phyloP scores from a whole-genome alignment of 495 filamentous ascomycete species.

The Trichoderma asperelloides region DNA sequence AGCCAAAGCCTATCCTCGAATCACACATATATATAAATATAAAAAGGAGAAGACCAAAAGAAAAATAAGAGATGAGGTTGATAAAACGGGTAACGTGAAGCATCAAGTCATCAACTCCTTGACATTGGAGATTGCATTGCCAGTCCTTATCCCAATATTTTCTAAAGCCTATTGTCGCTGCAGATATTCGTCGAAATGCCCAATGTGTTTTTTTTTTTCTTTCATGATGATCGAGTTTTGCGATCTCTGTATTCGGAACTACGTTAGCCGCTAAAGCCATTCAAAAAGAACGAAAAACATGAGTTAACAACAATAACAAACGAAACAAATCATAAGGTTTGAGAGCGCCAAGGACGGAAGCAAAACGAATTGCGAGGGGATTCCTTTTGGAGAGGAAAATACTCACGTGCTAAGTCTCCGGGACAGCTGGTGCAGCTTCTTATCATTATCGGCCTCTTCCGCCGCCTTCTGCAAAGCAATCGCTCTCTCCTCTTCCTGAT shows the following conservation, averaged over 20 bases:
- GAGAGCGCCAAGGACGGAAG: neutral
- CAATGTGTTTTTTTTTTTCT: neutral
- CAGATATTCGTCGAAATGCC: neutral
- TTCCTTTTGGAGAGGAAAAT: neutral
- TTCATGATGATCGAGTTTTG: slow-evolving; percentile 4
- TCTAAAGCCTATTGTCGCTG: slow-evolving; percentile 6
- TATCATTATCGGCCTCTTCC: slow-evolving; percentile 84
- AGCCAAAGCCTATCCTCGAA: slow-evolving; percentile 1
- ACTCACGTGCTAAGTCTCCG: slow-evolving; percentile 94
- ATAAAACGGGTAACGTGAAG: neutral
- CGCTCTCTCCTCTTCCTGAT: slow-evolving; percentile 66
- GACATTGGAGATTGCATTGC: neutral
- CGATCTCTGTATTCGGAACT: neutral
- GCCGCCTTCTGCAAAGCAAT: slow-evolving; percentile 77
- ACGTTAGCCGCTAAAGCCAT: neutral
- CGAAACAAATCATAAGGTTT: neutral
- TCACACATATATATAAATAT: neutral
- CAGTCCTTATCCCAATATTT: neutral
- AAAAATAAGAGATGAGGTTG: neutral
- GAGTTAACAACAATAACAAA: neutral
- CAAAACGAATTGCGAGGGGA: neutral
- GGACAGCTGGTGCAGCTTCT: slow-evolving; percentile 72
- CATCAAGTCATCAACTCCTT: slow-evolving; percentile 6
- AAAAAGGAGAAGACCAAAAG: neutral
- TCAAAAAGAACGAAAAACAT: neutral